Percentiles rank a stretch among this genome's conserved stretches.
Conservation (phyloP, 2,329 filamentous ascomycete genomes). For the Seiridium cupressi region DNA sequence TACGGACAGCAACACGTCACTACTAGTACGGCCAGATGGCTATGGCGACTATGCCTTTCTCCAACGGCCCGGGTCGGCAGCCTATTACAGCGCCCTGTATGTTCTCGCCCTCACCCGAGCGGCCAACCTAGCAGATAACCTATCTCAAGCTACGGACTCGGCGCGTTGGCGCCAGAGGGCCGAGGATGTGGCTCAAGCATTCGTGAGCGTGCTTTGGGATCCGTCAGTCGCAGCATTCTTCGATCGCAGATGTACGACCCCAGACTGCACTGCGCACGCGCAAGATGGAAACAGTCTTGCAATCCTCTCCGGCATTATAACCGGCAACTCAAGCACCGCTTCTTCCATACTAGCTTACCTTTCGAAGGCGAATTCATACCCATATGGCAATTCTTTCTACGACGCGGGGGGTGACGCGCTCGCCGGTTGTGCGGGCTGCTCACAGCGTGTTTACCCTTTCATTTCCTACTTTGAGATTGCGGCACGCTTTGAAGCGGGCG, state of each 20-base stretch:
- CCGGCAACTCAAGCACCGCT: slow-evolving; percentile 25
- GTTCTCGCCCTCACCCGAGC: slow-evolving; percentile 43
- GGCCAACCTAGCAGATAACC: slow-evolving; percentile 36
- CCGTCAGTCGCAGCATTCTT: slow-evolving; percentile 40
- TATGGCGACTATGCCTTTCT: slow-evolving; percentile 54
- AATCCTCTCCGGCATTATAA: slow-evolving; percentile 35
- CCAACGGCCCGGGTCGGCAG: slow-evolving; percentile 42
- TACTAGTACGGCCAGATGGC: slow-evolving; percentile 39
- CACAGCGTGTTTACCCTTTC: slow-evolving; percentile 48
- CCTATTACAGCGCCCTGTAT: slow-evolving; percentile 53
- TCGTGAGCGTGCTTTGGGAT: slow-evolving; percentile 41
- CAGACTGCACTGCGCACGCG: slow-evolving; percentile 36
- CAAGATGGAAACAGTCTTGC: slow-evolving; percentile 51
- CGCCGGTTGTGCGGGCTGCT: slow-evolving; percentile 27
- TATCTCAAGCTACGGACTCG: slow-evolving; percentile 30
- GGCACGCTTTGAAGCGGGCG: slow-evolving; percentile 40
- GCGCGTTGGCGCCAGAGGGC: slow-evolving; percentile 38
- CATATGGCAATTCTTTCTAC: slow-evolving; percentile 52
- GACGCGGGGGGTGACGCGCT: slow-evolving; percentile 38
- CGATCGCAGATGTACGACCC: slow-evolving; percentile 34
- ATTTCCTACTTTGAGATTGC: slow-evolving; percentile 51
- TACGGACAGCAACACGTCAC: slow-evolving; percentile 34
- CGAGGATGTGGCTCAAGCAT: slow-evolving; percentile 27
- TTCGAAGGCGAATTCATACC: slow-evolving; percentile 27
- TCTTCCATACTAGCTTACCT: slow-evolving; percentile 38